Evolutionary conservation across 768 basidiomycete genomes (phyloP), one percentile per base, ranked within the genome.

Genomic region (Auricularia cornea): DNA sequence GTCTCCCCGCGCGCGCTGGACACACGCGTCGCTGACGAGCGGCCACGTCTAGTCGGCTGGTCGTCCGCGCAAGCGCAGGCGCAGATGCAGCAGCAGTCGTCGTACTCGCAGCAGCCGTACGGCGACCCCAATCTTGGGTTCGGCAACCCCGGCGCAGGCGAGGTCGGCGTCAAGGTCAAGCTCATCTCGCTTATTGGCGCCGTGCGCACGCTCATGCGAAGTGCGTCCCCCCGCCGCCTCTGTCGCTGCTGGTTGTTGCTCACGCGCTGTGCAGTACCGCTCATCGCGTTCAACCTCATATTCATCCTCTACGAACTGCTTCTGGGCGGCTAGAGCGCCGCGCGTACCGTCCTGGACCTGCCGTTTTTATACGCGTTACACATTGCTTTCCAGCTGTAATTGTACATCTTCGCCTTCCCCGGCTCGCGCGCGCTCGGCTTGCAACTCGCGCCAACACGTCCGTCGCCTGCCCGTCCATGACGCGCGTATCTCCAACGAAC

Each of bases 191-290:
- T 99, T 69, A 97, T 98, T 66, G 85, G 90, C 69, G 96, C 96
- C 40, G 94, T 98, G 65, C 82, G 96, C 76, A 98, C 96, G 56
- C 81, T 99, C 69, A 92, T 98, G 92, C 86, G 96, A 75, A 94
- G 96, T 99, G 73, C 80, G 95, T 86, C 38, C 11, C 26, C n/a
- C 41, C 63, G 67, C 68, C 40, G 56, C 60, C 38, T 30, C 62
- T 41, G 52, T 60, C 18, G 30, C 28, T 23, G 54, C 54, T 62
- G 60, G 14, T 61, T 59, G 18, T 59, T 61, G 62, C 60, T 32
- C 59, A 61, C 63, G 60, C 54, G 23, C 60, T 61, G n/a, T 62
- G n/a, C 70, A 98, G 95, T 98, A 81, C 95, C 95, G 40, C 79
- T 98, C 52, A 98, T 98, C 72, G 86, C 81, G 38, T 70, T 91